phyloP scores from a whole-genome alignment of 2,329 filamentous ascomycete genomes.

The Pseudogymnoascus sp. region DNA sequence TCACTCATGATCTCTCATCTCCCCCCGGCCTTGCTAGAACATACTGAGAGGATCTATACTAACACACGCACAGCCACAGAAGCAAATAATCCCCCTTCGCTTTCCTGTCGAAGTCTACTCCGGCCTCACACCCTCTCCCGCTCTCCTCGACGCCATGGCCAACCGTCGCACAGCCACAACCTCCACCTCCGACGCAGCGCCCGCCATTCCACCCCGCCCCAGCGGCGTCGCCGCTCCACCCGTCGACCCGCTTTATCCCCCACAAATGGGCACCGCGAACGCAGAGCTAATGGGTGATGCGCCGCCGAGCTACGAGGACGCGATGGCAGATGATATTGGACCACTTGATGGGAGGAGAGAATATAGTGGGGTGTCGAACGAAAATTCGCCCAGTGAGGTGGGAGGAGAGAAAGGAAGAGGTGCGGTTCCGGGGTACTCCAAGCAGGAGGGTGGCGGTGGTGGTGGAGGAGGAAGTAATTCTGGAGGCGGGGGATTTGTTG shows the following conservation, averaged over 20 bases:
- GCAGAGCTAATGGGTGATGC: conserved; percentile 57
- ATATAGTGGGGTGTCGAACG: conserved; percentile 57
- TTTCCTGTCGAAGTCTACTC: conserved; percentile 78
- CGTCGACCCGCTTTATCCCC: conserved; percentile 48
- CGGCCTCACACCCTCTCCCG: conserved; percentile 72
- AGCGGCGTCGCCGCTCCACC: conserved; percentile 23
- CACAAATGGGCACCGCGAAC: conserved; percentile 42
- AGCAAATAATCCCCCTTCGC: conserved; percentile 68
- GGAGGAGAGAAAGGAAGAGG: background rate
- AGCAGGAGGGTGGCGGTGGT: background rate
- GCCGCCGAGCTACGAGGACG: conserved; percentile 93
- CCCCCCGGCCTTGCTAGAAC: background rate
- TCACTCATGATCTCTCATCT: background rate
- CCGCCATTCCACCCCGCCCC: conserved; percentile 19
- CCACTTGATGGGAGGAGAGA: conserved; percentile 65
- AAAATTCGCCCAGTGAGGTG: conserved; percentile 48
- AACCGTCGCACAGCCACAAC: background rate
- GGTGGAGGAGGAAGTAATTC: background rate
- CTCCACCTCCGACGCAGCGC: background rate
- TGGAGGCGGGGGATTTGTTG: background rate
- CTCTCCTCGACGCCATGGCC: conserved; percentile 62
- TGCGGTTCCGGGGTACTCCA: conserved; percentile 2
- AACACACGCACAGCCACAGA: conserved; percentile 49
- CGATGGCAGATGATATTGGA: conserved; percentile 66
- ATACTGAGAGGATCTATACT: conserved; percentile 5